Base-by-base conservation (phyloP, 495 filamentous ascomycete genomes). In the Aspergillus sclerotiicarbonarius region DNA sequence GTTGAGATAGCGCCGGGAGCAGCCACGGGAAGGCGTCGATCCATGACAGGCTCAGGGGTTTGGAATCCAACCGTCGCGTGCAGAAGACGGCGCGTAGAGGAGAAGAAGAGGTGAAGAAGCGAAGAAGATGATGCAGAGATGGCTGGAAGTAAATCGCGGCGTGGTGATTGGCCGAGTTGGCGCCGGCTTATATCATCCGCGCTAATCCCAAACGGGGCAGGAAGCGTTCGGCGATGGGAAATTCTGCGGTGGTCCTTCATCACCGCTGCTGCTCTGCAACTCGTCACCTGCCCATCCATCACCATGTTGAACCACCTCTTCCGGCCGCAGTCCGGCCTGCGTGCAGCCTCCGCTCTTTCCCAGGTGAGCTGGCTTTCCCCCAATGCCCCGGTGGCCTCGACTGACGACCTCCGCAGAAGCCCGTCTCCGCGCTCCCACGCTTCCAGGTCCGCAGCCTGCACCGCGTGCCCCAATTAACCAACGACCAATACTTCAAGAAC, bases 381-480 rank as follows among this genome's bases (percentile, higher is more conserved):
- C 37, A 50, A 20, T 19, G 53, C 32, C 44, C 33, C 20, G 46
- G 12, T 9, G 8, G 13, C 37, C 45, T 35, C 43, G 53, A 46
- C 56, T 61, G 43, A 63, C 68, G 56, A 71, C 55, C 58, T 52
- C 44, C 60, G 50, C 51, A 54, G 73, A 76, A 69, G 68, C 67
- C 75, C 60, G 59, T 67, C 63, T 74, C 71, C 67, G 68, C 72
- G 57, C 66, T 77, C 64, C 62, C 72, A 66, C 71, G 70, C 65
- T 70, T 70, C 62, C 76, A 78, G 65, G 66, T 53, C 58, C 76
- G 76, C 61, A 65, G 64, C 56, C 35, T 77, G 18, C 89, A 93
- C 59, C 56, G 66, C 25, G 70, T 91, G 20, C 88, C 88, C 8
- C 57, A 67, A 45, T 80, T 96, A 63, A 67, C 73, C 8, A 79